Conservation (phyloP, 228 moss, liverwort and hornwort species). For the Sphagnum magellanicum region DNA sequence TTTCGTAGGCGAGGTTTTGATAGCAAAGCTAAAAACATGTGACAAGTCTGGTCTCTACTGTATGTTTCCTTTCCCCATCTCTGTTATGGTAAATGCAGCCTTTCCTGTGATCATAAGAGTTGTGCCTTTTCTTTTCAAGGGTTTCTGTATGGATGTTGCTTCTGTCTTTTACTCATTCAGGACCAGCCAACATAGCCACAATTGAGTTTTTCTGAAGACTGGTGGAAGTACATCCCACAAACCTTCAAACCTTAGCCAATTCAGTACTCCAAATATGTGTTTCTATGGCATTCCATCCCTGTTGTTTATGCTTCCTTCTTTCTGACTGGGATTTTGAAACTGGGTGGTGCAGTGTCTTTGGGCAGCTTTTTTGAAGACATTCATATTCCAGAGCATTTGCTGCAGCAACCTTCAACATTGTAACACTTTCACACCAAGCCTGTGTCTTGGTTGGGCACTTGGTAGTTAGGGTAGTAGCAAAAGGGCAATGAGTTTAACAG, state of each 20-base stretch:
- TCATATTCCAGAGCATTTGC: conserved; percentile 82
- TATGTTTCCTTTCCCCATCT: conserved; percentile 28
- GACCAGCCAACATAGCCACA: too few relatives aligned
- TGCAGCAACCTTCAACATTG: conserved; percentile 84
- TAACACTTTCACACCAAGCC: conserved; percentile 12
- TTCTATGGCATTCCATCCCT: not conserved
- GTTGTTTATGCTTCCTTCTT: not conserved
- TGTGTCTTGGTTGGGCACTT: too few relatives aligned
- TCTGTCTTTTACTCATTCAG: too few relatives aligned
- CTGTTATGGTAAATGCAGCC: not conserved
- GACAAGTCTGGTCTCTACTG: conserved; percentile 86
- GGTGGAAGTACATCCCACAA: not conserved
- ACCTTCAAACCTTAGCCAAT: not conserved
- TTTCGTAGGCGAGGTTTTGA: conserved; percentile 85
- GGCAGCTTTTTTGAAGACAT: conserved; percentile 89
- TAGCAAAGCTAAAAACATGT: conserved; percentile 83
- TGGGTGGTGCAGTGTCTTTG: conserved; percentile 53
- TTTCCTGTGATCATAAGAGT: not conserved
- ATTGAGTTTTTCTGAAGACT: too few relatives aligned
- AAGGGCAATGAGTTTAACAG: too few relatives aligned
- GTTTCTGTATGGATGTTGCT: too few relatives aligned
- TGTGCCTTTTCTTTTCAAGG: not conserved
- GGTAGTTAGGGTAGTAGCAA: too few relatives aligned
- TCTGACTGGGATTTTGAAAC: not conserved
- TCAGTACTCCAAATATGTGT: too few relatives aligned